Percentiles rank a stretch among this genome's conserved stretches.
Conservation (phyloP, 2,329 filamentous ascomycete species). For the Paecilomyces niveus region DNA sequence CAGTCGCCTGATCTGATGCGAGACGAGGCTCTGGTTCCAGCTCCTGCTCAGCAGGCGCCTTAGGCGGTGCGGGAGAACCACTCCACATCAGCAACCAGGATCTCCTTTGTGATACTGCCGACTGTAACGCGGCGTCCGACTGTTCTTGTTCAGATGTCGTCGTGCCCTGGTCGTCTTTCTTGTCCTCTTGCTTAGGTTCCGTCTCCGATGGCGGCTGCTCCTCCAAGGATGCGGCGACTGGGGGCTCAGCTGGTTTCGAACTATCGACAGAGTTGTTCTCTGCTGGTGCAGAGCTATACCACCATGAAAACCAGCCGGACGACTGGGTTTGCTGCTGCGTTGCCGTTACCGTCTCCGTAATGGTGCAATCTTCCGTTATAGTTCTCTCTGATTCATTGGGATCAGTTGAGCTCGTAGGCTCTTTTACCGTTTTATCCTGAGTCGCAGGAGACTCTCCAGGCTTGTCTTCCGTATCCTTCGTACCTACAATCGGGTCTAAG, state of each 20-base stretch:
- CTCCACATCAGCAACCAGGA: slow-evolving; percentile 42
- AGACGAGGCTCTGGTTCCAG: slow-evolving; percentile 8
- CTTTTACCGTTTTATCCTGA: slow-evolving; percentile 9
- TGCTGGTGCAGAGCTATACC: slow-evolving; percentile 19
- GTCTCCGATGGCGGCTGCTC: not conserved
- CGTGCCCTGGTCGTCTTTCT: not conserved
- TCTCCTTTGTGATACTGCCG: slow-evolving; percentile 20
- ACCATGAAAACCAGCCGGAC: slow-evolving; percentile 32
- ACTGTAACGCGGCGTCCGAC: not conserved
- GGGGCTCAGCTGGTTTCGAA: slow-evolving; percentile 9
- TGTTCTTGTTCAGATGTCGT: not conserved
- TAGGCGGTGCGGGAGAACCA: slow-evolving; percentile 18
- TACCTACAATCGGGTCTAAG: slow-evolving; percentile 6
- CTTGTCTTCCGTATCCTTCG: slow-evolving; percentile 17
- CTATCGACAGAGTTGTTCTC: slow-evolving; percentile 6
- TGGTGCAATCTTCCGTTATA: not conserved
- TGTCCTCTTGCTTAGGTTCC: not conserved
- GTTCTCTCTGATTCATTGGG: not conserved
- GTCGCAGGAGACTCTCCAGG: slow-evolving; percentile 3
- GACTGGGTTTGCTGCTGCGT: not conserved
- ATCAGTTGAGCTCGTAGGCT: not conserved
- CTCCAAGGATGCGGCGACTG: slow-evolving; percentile 1
- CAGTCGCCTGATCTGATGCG: slow-evolving; percentile 7
- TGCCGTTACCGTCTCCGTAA: not conserved
- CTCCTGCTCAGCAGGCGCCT: slow-evolving; percentile 15